Evolutionary conservation across 2,329 filamentous ascomycete genomes (phyloP).

Genomic region (Coniochaeta prunicola): DNA sequence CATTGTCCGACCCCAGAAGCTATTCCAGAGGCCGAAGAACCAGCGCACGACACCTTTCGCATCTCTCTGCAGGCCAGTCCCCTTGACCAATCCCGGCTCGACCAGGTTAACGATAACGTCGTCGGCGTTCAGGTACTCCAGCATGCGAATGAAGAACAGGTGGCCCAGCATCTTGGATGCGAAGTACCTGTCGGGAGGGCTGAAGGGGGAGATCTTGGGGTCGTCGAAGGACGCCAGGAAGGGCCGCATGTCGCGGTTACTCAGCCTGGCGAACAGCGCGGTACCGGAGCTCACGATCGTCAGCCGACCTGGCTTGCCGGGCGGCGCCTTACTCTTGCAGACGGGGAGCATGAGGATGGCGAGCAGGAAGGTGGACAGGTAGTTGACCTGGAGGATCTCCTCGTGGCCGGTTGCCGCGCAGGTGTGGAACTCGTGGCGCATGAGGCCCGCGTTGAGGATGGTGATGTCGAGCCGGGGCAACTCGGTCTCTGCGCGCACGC

Average conservation of each 20-base stretch:
- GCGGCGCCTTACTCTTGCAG: slow-evolving; percentile 8
- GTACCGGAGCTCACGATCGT: slow-evolving; percentile 22
- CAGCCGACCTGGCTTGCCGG: slow-evolving; percentile 7
- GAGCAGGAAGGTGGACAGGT: slow-evolving; percentile 21
- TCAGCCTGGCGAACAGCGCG: slow-evolving; percentile 17
- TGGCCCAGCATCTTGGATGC: slow-evolving; percentile 23
- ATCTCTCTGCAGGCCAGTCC: slow-evolving; percentile 25
- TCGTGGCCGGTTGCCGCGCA: slow-evolving; percentile 19
- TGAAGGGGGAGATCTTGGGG: slow-evolving; percentile 11
- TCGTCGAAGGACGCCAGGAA: slow-evolving; percentile 21
- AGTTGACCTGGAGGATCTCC: slow-evolving; percentile 23
- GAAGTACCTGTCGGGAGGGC: slow-evolving; percentile 17
- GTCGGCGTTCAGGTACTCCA: slow-evolving; percentile 22
- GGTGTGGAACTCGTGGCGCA: neutral
- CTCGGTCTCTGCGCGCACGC: slow-evolving; percentile 18
- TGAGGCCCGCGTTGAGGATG: slow-evolving; percentile 37
- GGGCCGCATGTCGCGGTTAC: slow-evolving; percentile 13
- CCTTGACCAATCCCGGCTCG: slow-evolving; percentile 20
- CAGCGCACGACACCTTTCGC: slow-evolving; percentile 11
- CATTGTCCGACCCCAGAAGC: slow-evolving; percentile 20
- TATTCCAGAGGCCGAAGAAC: slow-evolving; percentile 14
- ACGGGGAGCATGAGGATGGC: slow-evolving; percentile 19
- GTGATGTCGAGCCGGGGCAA: slow-evolving; percentile 33
- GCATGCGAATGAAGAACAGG: slow-evolving; percentile 29
- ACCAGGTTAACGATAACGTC: slow-evolving; percentile 28